Base-by-base conservation (phyloP, 257 asterid species). In the Solanum pennellii region DNA sequence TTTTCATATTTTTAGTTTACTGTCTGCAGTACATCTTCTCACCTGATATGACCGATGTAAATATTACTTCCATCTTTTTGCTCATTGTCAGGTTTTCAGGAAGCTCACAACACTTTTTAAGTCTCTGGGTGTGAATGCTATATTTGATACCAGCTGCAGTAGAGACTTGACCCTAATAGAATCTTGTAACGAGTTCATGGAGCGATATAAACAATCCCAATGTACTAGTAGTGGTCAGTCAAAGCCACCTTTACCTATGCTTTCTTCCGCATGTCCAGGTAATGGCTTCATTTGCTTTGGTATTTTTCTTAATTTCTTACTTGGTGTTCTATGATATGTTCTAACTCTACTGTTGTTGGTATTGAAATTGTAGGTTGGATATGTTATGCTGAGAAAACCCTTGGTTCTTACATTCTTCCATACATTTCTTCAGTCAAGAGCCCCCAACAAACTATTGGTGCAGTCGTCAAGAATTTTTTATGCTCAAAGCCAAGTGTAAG, bases 201-300 rank as follows among this genome's bases (percentile, higher is more conserved):
- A 89, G 45, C 97, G 99, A 23, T 97, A 97, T 92, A 94, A 90
- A 88, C 90, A 89, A 88, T 85, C 88, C 82, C 90, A 88, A 59
- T 84, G 92, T 39, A 62, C 91, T 62, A 90, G 88, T 90, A 93
- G 85, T 44, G 93, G 90, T 86, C 93, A 89, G 60, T 85, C 92
- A 3, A 90, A 88, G 75, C 85, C 86, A 75, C 82, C 94, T 21
- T 91, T 97, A 72, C 99, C 99, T 27, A 92, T 97, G 96, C 94
- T 97, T 89, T 92, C 99, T 82, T 97, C 99, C 29, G 94, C 99
- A 83, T 97, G 99, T 86, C 99, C 99, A 86, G 99, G 99, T 97
- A 89, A 88, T 41, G n/a, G n/a, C 82, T 80, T 41, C 69, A 39
- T 27, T 72, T 72, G 35, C 68, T 37, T 49, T 86, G 44, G 41